Base-by-base conservation (phyloP, 805 yeast genomes). In the Dipodascus albidus region DNA sequence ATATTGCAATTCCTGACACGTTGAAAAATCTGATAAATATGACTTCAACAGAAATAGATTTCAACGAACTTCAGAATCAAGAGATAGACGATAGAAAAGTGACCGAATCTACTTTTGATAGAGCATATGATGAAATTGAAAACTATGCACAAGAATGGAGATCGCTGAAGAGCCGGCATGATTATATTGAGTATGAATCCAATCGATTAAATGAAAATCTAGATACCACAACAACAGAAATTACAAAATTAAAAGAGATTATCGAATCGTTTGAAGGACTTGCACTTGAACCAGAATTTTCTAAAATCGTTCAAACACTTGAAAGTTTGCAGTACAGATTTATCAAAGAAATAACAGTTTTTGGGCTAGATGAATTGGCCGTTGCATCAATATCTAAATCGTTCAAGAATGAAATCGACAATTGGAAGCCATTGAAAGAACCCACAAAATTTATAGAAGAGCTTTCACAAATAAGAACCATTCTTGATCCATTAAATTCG, bases 391-490 rank as follows among this genome's bases (percentile, higher is more conserved):
- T 63, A 1, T 23, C 50, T 3, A 59, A 59, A 4, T 49, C 55
- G 4, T 54, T 61, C 2, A 48, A 56, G n/a, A 42, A 27, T 15
- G 47, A 52, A 2, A n/a, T 74, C 22, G 59, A 57, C 1, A 2
- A 54, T 1, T 77, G 81, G 78, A 62, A 68, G 44, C 73, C 76
- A 0, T 56, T 64, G 2, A 61, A 65, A 14, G 58, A 74, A 6
- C 64, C 68, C 2, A 62, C 66, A 1, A 54, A 55, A 1, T 51
- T 74, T 11, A 56, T 68, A 0, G 71, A 67, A 20, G 55, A 57
- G 2, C 55, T 75, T 14, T n/a, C 55, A 0, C 55, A 54, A 2
- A 69, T 70, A 70, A 61, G 58, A n/a, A 50, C 53, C 0, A 23
- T 62, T n/a, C 53, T 61, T 8, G 53, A 57, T 6, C 23, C 53